Base-by-base conservation (phyloP, 441 rosid genomes). In the Manihot esculenta region DNA sequence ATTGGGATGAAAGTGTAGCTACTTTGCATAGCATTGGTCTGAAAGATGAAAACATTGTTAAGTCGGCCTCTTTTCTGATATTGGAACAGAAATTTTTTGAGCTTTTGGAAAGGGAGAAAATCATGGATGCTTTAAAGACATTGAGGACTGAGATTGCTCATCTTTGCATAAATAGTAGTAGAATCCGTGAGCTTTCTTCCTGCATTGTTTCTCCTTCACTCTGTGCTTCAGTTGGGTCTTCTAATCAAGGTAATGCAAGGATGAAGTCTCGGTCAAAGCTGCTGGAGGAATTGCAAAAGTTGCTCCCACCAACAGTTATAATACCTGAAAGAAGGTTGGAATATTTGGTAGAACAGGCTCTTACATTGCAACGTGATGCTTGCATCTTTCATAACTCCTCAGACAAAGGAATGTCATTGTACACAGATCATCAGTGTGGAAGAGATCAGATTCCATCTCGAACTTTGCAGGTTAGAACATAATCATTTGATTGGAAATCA, bases 251-350 rank as follows among this genome's bases (percentile, higher is more conserved):
- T 59, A 62, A 42, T 61, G 62, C 13, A 35, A 80, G 77, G 72
- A 70, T 78, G 23, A 83, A 79, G 72, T 72, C 89, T 59, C 81
- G 87, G 70, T 68, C 81, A n/a, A 76, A 73, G 62, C 70, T 90
- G 54, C 63, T 88, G 69, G 85, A 84, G 77, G 86, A 87, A 72
- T 73, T 91, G 71, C 88, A 81, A 75, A 78, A 82, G 35, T 70
- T 90, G 79, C 83, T 90, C 61, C 92, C 97, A 33, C 78, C 90
- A 17, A 72, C 78, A 4, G 71, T 87, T 23, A 68, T 88, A 82
- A 56, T 84, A 55, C 92, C 92, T 0, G 87, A 88, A 57, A 83
- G 77, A 72, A 84, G 92, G 69, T 76, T 90, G 81, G 97, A 90
- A 77, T 84, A 86, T 81, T 75, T 90, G 72, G 84, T 90, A 73